Evolutionary conservation across 2,329 filamentous ascomycete genomes (phyloP), one percentile per base, ranked within the genome.

Genomic region (Bertia moriformis): DNA sequence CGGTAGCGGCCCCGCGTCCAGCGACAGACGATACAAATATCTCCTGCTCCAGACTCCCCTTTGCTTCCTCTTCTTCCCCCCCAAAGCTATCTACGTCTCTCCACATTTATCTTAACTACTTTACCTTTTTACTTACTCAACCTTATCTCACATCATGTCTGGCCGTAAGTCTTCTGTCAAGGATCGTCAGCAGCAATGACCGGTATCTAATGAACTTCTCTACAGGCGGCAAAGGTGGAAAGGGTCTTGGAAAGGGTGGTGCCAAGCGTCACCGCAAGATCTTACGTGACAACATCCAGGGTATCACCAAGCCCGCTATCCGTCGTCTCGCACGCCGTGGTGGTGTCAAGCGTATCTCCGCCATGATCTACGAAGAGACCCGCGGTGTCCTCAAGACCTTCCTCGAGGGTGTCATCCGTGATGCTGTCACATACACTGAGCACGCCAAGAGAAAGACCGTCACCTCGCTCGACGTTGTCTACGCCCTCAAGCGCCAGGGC

Each of bases 251-350:
- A 65, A 94, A 94, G 80, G 88, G 88, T 51, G 88, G 88, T 65
- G 89, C 89, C 68, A 96, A 95, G 83, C 88, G 88, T 69, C 88
- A 95, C 72, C 81, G 89, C 60, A 95, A 95, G 84, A 95, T 95
- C 73, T 77, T 95, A 66, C 86, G 88, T 69, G 88, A 94, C 83
- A 95, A 94, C 83, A 95, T 95, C 61, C 88, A 95, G 73, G 88
- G 88, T 70, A 95, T 95, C 62, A 95, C 88, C 60, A 95, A 95
- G 83, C 88, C 88, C 56, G 88, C 88, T 57, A 95, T 95, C 68
- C 83, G 88, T 58, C 88, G 88, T 93, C 87, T 95, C 63, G 88
- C 88, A 50, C 88, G 88, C 70, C 87, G 88, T 91, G 88, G 88
- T 67, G 88, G 88, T 88, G 88, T 95, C 76, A 95, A 95, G 85